A percentile compares a stretch with the other conserved stretches of the same genome.
Conservation (phyloP, 805 yeast species). For the Kazachstania bromeliacearum region DNA sequence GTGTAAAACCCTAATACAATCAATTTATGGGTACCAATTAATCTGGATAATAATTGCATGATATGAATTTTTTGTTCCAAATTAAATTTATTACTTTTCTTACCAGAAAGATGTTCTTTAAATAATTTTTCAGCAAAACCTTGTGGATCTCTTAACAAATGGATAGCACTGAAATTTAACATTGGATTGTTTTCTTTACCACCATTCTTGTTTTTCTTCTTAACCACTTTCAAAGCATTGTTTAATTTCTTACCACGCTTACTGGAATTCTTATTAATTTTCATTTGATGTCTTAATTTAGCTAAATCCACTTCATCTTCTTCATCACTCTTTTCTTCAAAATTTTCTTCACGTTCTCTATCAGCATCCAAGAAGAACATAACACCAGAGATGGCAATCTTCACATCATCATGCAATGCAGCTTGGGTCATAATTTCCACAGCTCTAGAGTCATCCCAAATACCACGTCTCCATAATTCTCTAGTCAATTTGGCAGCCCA, state of each 20-base stretch:
- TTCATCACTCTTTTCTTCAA: constrained; percentile 56
- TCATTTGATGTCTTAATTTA: constrained; percentile 69
- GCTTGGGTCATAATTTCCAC: constrained; percentile 98
- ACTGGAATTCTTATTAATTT: constrained; percentile 70
- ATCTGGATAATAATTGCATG: constrained; percentile 77
- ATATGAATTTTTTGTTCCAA: constrained; percentile 84
- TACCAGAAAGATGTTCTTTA: constrained; percentile 59
- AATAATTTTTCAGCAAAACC: constrained; percentile 88
- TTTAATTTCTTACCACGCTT: constrained; percentile 77
- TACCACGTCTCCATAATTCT: constrained; percentile 94
- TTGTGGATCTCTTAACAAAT: constrained; percentile 90
- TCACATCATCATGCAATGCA: constrained; percentile 74
- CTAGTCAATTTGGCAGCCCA: constrained; percentile 96
- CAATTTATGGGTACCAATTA: constrained; percentile 91
- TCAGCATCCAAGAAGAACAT: constrained; percentile 92
- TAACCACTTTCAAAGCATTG: constrained; percentile 56
- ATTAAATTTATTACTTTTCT: constrained; percentile 59
- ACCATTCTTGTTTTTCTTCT: constrained; percentile 52
- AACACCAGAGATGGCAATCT: constrained; percentile 85
- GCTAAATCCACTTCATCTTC: constrained; percentile 70
- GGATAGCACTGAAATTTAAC: constrained; percentile 90
- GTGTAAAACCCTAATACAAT: constrained; percentile 86
- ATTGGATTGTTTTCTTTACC: constrained; percentile 34
- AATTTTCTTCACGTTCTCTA: constrained; percentile 61
- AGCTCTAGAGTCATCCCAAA: constrained; percentile 95